These are phyloP conservation scores for Candida golubevii DNA, from an alignment of 805 yeast genomes.

Conservation along the genomic window DNA sequence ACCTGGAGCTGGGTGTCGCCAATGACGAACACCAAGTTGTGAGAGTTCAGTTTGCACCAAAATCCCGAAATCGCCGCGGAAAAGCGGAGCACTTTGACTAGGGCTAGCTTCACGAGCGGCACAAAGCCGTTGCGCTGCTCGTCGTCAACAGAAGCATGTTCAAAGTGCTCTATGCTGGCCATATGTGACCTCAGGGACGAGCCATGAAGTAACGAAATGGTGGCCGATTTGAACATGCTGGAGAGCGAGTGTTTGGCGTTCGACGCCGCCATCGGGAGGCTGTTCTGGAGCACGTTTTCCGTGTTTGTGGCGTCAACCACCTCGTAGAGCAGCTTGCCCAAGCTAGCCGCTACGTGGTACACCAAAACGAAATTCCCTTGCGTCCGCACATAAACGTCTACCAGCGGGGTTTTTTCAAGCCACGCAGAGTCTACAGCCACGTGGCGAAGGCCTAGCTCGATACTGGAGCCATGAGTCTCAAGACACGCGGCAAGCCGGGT, in stretches of 20 bases:
- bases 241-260: slow-evolving; percentile 25
- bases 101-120: slow-evolving; percentile 25
- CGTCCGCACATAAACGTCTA: slow-evolving; percentile 14
- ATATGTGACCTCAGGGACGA: slow-evolving; percentile 17
- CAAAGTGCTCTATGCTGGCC: slow-evolving; percentile 34
- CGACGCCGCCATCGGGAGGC: slow-evolving; percentile 29
- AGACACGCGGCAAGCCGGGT: slow-evolving; percentile 13
- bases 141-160: slow-evolving; percentile 28
- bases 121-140: slow-evolving; percentile 25
- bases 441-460: slow-evolving; percentile 24
- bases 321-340: slow-evolving; percentile 32
- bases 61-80: slow-evolving; percentile 26
- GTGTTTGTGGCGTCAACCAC: slow-evolving; percentile 21
- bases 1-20: slow-evolving; percentile 27
- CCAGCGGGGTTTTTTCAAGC: slow-evolving; percentile 18
- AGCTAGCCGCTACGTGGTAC: slow-evolving; percentile 22
- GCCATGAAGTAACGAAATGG: slow-evolving; percentile 31
- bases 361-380: slow-evolving; percentile 11
- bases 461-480: slow-evolving; percentile 10
- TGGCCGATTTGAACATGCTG: slow-evolving; percentile 28
- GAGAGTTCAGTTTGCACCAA: slow-evolving; percentile 39
- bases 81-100: slow-evolving; percentile 32
- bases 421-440: slow-evolving; percentile 34
- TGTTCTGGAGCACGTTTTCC: slow-evolving; percentile 31
- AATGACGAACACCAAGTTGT: slow-evolving; percentile 32